Evolutionary conservation across 2,329 filamentous ascomycete genomes (phyloP), one percentile per base, ranked within the genome.

Genomic region (Neofusicoccum parvum): DNA sequence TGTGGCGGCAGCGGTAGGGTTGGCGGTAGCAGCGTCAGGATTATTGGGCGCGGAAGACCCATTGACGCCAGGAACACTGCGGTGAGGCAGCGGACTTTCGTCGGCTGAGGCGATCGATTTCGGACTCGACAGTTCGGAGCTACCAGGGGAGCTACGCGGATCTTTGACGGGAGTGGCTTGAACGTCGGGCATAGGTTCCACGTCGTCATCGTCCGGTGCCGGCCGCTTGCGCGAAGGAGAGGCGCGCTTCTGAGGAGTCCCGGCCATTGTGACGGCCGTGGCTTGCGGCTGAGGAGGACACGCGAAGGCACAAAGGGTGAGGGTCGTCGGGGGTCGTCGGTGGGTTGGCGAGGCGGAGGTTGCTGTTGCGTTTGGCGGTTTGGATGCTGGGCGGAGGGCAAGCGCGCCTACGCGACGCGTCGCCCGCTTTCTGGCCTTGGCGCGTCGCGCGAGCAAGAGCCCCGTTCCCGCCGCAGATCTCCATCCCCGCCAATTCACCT

Each of bases 171-270:
- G 75, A 34, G 75, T 72, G 11, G 72, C 60, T 39, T 67, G 67
- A 54, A 69, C 68, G 20, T 62, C 65, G 12, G 11, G 23, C 53
- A 54, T 48, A 32, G 27, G 27, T 34, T 59, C 63, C 20, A 75
- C 72, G 14, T 76, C 72, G 14, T 76, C 74, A n/a, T 75, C 72
- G 43, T 23, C 23, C 23, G 65, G 65, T n/a, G 70, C 70, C 23
- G 75, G 68, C 46, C 76, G 76, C 66, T 79, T 79, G 45, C 75
- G 70, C 20, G 70, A 70, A 34, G 68, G 66, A n/a, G 63, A 43
- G 32, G 51, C 43, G 23, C 36, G 14, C 17, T 34, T 12, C 20
- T 11, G 43, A 17, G 68, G 65, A 32, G 70, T 69, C 58, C 73
- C 73, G 65, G 74, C 74, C 75, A 78, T 79, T 20, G 51, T 34